Conservation (phyloP, 2,329 filamentous ascomycete genomes). For the Monosporascus cannonballus region DNA sequence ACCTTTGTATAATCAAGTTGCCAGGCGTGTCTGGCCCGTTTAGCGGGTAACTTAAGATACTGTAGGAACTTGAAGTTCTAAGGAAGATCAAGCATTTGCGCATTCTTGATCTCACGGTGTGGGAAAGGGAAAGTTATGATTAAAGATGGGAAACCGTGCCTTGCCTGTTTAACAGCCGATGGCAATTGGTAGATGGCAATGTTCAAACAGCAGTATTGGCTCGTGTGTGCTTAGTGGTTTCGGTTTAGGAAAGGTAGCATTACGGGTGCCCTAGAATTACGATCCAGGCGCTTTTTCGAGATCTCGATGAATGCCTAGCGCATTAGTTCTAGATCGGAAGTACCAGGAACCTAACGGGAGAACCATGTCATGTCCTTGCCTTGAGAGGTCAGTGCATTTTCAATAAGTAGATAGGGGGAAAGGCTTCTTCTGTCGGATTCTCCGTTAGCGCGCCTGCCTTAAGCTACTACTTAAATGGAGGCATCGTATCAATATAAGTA, state of each 20-base stretch:
- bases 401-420: too few species aligned
- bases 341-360: background rate
- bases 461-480: background rate
- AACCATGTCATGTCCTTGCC: background rate
- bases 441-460: background rate
- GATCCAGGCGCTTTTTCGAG: conserved; percentile 25
- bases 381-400: too few species aligned
- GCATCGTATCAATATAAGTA: background rate
- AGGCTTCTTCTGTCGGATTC: background rate
- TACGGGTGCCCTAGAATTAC: conserved; percentile 22
- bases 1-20: too few species aligned
- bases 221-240: conserved; percentile 1
- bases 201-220: conserved; percentile 23
- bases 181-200: conserved; percentile 26
- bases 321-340: conserved; percentile 14
- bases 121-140: too few species aligned
- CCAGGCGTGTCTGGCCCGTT: too few species aligned
- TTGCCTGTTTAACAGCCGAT: background rate
- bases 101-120: too few species aligned
- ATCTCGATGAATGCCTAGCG: conserved; percentile 21
- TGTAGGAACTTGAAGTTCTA: too few species aligned
- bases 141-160: too few species aligned
- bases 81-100: too few species aligned
- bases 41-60: too few species aligned
- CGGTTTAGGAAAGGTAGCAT: conserved; percentile 20